These are phyloP conservation scores for Isochrysis galbana DNA, from an alignment of 78 protist species.

Conservation along the genomic window DNA sequence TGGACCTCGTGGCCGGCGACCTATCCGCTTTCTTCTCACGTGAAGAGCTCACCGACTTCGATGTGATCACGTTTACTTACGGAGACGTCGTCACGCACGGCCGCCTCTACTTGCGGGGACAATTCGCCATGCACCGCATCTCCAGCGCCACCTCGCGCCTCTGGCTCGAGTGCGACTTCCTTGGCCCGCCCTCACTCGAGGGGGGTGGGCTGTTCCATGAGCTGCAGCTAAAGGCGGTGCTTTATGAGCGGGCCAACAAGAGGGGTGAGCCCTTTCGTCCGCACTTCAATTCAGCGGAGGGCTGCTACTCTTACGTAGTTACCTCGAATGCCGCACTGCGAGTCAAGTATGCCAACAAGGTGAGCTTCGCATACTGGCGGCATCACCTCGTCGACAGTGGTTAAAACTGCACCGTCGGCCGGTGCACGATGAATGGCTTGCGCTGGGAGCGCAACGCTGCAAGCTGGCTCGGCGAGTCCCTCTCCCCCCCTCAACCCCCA, in stretches of 20 bases:
- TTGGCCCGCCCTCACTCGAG: neutral
- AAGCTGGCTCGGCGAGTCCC: too few relatives aligned
- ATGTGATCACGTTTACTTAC: neutral
- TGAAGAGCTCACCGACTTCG: neutral
- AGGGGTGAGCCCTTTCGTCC: neutral
- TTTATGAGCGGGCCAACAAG: neutral
- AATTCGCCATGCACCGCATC: neutral
- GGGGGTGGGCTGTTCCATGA: neutral
- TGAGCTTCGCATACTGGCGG: too few relatives aligned
- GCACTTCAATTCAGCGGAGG: neutral
- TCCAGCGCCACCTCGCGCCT: neutral
- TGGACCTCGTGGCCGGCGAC: neutral
- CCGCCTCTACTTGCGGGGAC: conserved; percentile 9
- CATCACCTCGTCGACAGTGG: too few relatives aligned
- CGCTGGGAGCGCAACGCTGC: too few relatives aligned
- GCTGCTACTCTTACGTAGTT: neutral
- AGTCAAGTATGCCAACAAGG: neutral
- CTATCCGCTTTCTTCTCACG: neutral
- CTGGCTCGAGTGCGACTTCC: neutral
- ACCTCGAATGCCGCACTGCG: neutral
- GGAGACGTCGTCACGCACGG: neutral
- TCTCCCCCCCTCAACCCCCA: too few relatives aligned
- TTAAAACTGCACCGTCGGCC: too few relatives aligned
- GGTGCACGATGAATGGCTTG: too few relatives aligned
- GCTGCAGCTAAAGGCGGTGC: neutral